Evolutionary conservation across 1,139 yeast species (phyloP), one percentile per base, ranked within the genome.

Genomic region (Geotrichum candidum): DNA sequence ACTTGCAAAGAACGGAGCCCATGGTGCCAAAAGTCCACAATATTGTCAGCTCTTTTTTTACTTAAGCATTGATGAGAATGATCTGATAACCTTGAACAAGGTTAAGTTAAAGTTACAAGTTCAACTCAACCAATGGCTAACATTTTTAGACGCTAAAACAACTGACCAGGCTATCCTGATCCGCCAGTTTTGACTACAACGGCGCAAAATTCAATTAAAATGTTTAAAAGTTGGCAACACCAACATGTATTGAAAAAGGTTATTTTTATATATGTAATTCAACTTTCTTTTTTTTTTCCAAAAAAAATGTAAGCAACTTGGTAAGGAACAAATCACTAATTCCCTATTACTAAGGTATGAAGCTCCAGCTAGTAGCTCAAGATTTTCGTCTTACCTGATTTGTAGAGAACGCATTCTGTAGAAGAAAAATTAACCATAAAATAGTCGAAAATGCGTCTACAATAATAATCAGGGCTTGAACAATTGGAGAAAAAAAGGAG

Each of bases 361-460:
- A 60, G 60, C 62, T 60, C 62, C 62, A 60, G 62, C 62, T 60
- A 60, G 62, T 56, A 54, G 58, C 62, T 57, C 54, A 31, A 51
- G 25, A 51, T 41, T 31, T 33, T 41, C 48, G 10, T 60, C 62
- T 60, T 45, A 53, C 62, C 62, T 54, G 60, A 60, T 46, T 60
- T 60, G 62, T 60, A 60, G 62, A 60, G 62, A 46, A 54, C 60
- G 60, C 38, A 41, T 29, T 45, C 54, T 57, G 62, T 60, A 57
- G 50, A 52, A 33, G 38, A 45, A 35, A 52, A 57, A 29, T 6
- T 29, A 9, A 29, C 33, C 18, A 3, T 10, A 15, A 53, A 53
- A 38, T 51, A 50, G 53, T 51, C 25, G 58, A 59, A 60, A 56
- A 56, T 57, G 38, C 60, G 60, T 51, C 62, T 60, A 60, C 62